Percentiles rank a stretch among this genome's conserved stretches.
Evolutionary conservation across 371 early-diverging fungal species (phyloP).

Genomic region (Lichtheimia ramosa): DNA sequence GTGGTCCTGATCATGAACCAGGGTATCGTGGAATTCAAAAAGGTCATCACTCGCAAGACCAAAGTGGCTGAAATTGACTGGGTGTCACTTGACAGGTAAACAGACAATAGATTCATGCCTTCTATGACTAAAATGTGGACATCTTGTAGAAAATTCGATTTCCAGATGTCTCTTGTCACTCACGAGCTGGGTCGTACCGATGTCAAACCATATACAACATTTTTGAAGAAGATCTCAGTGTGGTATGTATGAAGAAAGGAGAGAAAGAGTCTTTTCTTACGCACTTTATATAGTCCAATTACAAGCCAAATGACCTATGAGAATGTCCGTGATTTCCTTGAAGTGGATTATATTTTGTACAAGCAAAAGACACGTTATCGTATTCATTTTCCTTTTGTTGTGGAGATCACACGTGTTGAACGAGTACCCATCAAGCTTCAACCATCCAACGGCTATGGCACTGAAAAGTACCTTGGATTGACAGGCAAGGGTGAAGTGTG

Average conservation of each 20-base stretch:
- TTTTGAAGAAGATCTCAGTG: slow-evolving; percentile 43
- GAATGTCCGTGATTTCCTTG: slow-evolving; percentile 40
- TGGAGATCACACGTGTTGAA: slow-evolving; percentile 43
- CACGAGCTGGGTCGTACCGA: slow-evolving; percentile 29
- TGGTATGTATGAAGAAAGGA: slow-evolving; percentile 23
- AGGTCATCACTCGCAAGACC: slow-evolving; percentile 28
- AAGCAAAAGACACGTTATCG: slow-evolving; percentile 29
- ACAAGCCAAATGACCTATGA: slow-evolving; percentile 37
- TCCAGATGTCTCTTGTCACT: slow-evolving; percentile 29
- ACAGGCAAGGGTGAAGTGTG: slow-evolving; percentile 32
- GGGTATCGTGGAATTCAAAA: slow-evolving; percentile 28
- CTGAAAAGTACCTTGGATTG: slow-evolving; percentile 27
- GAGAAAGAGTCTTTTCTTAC: neutral
- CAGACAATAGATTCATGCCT: neutral
- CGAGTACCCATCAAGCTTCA: slow-evolving; percentile 20
- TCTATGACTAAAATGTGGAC: neutral
- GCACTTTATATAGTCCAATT: slow-evolving; percentile 20
- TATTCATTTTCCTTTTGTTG: slow-evolving; percentile 36
- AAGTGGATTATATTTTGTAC: slow-evolving; percentile 29
- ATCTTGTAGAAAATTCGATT: slow-evolving; percentile 47
- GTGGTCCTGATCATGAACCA: slow-evolving; percentile 38
- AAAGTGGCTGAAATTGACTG: slow-evolving; percentile 38
- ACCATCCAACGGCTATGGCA: slow-evolving; percentile 18
- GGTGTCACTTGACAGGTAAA: slow-evolving; percentile 44
- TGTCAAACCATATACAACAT: slow-evolving; percentile 47